A percentile compares a stretch with the other conserved stretches of the same genome.
Evolutionary conservation across 2,329 filamentous ascomycete species (phyloP).

Genomic region (Cladorrhinum sp.): DNA sequence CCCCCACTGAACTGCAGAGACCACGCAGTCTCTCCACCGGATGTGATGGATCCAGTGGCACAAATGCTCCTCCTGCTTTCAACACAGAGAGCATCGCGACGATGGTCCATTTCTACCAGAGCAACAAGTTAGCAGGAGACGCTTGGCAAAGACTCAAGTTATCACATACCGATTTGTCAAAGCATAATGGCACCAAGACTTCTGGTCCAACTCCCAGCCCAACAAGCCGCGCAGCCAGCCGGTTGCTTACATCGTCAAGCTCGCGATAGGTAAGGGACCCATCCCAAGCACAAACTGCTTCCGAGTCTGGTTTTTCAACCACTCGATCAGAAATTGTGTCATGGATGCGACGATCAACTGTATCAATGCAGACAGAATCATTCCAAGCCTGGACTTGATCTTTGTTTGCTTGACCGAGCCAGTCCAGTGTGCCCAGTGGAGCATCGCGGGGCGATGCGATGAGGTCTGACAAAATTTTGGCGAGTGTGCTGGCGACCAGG

Average conservation of each 20-base stretch:
- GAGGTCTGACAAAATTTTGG: conserved; percentile 20
- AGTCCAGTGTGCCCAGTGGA: conserved; percentile 13
- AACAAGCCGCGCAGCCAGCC: conserved; percentile 32
- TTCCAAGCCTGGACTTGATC: conserved; percentile 42
- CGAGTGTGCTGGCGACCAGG: conserved; percentile 23
- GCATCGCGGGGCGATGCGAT: conserved; percentile 11
- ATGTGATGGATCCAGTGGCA: conserved; percentile 27
- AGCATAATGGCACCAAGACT: conserved; percentile 35
- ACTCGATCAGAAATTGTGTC: conserved; percentile 43
- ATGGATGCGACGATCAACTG: conserved; percentile 44
- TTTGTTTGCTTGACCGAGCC: conserved; percentile 32
- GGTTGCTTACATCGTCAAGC: conserved; percentile 41
- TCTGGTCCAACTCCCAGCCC: conserved; percentile 19
- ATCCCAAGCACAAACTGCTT: conserved; percentile 50
- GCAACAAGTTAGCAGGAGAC: neutral
- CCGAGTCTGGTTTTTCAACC: conserved; percentile 34
- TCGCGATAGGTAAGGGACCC: conserved; percentile 46
- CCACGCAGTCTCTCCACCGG: conserved; percentile 24
- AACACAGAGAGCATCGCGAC: conserved; percentile 28
- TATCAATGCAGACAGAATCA: conserved; percentile 36
- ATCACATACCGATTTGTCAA: conserved; percentile 28
- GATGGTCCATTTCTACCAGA: conserved; percentile 25
- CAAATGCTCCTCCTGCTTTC: conserved; percentile 27
- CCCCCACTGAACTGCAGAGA: conserved; percentile 23
- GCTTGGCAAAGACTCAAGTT: neutral